Evolutionary conservation across 345 rosid species (phyloP), one percentile per base, ranked within the genome.

Genomic region (Populus alba): DNA sequence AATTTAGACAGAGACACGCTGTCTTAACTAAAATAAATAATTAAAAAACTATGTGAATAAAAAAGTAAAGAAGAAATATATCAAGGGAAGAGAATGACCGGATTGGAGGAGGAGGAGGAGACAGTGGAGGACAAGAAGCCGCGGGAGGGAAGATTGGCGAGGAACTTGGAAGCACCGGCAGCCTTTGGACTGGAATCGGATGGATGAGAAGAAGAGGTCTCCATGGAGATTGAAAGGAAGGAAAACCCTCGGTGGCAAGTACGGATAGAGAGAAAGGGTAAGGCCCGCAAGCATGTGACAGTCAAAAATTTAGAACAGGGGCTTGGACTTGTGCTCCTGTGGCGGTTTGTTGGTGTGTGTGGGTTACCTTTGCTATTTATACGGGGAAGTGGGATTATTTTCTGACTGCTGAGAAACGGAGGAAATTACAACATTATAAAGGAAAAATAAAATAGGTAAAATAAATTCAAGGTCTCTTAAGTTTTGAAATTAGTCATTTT

Each of bases 71-170:
- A 62, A 31, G 8, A 59, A 75, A 27, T 69, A 45, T 45, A 17
- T 43, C 65, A 63, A 75, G 45, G 4, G 65, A 62, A 23, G 74
- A 57, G 53, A 67, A 25, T 82, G 71, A 94, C 98, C 89, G 86
- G 91, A 83, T 89, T 92, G 63, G 94, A 84, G 76, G 93, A 89
- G 85, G 94, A 84, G 73, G 93, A 89, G 85, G 90, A 77, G 79
- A 87, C 85, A 47, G 92, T 80, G 74, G 98, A 92, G 75, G 95
- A 89, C 75, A 91, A 86, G 83, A 87, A 89, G 73, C 97, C 97
- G 51, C 92, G 94, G 76, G 94, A 92, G 7, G 97, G 98, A 63
- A 94, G 98, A 78, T 92, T 81, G 61, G 90, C 66, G 66, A 94
- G 98, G 75, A 90, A 87, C 77, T 81, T 84, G 69, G 95, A 86